Base-by-base conservation (phyloP, 2,329 filamentous ascomycete species). In the Ceratocystis ficicola region DNA sequence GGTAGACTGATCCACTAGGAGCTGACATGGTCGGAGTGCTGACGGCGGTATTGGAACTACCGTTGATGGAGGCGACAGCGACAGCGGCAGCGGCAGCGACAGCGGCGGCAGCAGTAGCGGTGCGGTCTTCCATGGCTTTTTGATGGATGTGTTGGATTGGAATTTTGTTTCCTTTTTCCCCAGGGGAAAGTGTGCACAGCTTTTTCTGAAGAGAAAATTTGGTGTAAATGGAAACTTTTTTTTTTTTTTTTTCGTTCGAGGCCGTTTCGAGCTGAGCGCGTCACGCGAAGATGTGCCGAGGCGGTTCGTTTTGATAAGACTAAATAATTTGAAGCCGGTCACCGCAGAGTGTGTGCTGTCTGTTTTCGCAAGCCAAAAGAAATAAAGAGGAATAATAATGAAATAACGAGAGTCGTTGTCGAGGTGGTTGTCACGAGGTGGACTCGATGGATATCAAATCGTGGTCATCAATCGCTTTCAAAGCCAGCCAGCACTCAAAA, bases 1-100 rank as follows among this genome's bases (percentile, higher is more conserved):
- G 66, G 50, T 67, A 67, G 46, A 67, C 66, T 25, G 66, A 67
- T 59, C 66, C 66, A 36, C 65, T 67, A 44, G 52, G 63, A 17
- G 66, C 48, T 20, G 62, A 63, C 25, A 67, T 65, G 36, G 59
- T 57, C 4, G 66, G 66, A 7, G 63, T 67, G 50, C 48, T 65
- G 17, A 65, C 55, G 30, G 57, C 46, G 22, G 55, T 67, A 48
- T 57, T 65, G 61, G 32, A 22, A 44, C 61, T 17, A 22, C 46
- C 44, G 61, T 63, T 20, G 61, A 30, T 30, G 22, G 22, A 44
- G 22, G 57, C 63, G 36, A n/a, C 60, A 17, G 64, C 61, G 10
- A 44, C 66, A 17, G 46, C 66, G 46, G 52, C 66, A n/a, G 66
- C 66, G 30, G 63, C 66, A 8, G 44, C 66, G 25, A 48, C 66